Percentiles rank a stretch among this genome's conserved stretches.
These are phyloP conservation scores for Trichothecium sympodiale DNA, from an alignment of 2,329 filamentous ascomycete species.

Conservation along the genomic window DNA sequence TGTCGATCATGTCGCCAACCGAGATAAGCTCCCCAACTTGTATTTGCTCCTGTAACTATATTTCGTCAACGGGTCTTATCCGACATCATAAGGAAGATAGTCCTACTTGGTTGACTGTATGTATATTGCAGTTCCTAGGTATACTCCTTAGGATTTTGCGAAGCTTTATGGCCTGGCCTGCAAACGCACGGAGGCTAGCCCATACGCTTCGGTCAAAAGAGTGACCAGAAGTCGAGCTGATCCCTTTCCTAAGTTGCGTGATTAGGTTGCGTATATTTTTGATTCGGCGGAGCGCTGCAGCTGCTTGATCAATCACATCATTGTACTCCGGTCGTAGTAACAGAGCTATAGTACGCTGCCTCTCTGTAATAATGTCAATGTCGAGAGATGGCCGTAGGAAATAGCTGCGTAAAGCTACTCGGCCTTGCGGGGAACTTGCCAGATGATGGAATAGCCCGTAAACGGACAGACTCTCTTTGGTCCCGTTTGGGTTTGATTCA, in stretches of 20 bases:
- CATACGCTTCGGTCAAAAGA: constrained; percentile 59
- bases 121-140: constrained; percentile 8
- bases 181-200: constrained; percentile 62
- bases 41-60: constrained; percentile 47
- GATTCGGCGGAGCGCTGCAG: constrained; percentile 54
- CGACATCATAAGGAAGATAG: no score
- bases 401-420: constrained; percentile 58
- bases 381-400: constrained; percentile 73
- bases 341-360: constrained; percentile 57
- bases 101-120: constrained; percentile 25
- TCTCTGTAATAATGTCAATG: constrained; percentile 53
- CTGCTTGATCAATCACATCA: constrained; percentile 40
- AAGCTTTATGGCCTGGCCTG: constrained; percentile 59
- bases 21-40: constrained; percentile 47
- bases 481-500: constrained; percentile 33
- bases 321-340: constrained; percentile 60
- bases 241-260: constrained; percentile 64
- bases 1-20: constrained; percentile 60
- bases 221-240: constrained; percentile 38
- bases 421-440: constrained; percentile 71
- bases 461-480: constrained; percentile 73
- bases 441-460: constrained; percentile 73
- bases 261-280: constrained; percentile 65
- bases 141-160: constrained; percentile 41
- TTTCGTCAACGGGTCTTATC: no score